Evolutionary conservation across 768 basidiomycete species (phyloP), one percentile per base, ranked within the genome.

Genomic region (Coprinopsis marcescibilis): DNA sequence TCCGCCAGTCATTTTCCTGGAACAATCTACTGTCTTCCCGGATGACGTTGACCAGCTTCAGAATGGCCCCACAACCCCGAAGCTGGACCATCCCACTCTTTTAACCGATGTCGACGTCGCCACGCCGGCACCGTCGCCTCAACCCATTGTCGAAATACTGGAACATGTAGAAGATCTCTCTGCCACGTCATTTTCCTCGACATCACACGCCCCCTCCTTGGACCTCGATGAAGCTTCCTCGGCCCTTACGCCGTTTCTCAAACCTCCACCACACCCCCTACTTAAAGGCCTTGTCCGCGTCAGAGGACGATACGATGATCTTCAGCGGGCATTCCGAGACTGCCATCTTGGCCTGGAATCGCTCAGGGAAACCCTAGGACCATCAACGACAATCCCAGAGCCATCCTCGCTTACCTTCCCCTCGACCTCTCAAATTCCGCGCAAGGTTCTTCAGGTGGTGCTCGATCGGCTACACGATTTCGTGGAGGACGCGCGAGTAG

Each of bases 401-500:
- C n/a, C 50, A 7, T 49, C 45, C 3, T 25, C 55, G 15, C 50
- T 48, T 2, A 40, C 65, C 5, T 21, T 17, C 46, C 11, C 32
- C 20, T 32, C 40, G 38, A 48, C 46, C 14, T 43, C 40, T 11
- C 46, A 40, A 2, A 57, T 67, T 25, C 54, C 64, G 5, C 23
- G 54, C 3, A 62, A 68, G 3, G 60, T 78, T 13, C 55, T 90
- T 3, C 65, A 64, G 15, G 68, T 67, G 0, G 81, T 79, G 4
- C 63, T 85, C 14, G 69, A 77, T 20, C 71, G 88, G 6, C 68
- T 92, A 34, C 71, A 79, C 44, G 85, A 92, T 58, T 86, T 76
- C 57, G 77, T 77, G 3, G 89, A 90, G 58, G 89, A 90, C 52
- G 79, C 79, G 1, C 78, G 85, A 1, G 89, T 92, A 8, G 89